A percentile compares a stretch with the other conserved stretches of the same genome.
Evolutionary conservation across 2,329 filamentous ascomycete genomes (phyloP).

Genomic region (Xylaria sp.): DNA sequence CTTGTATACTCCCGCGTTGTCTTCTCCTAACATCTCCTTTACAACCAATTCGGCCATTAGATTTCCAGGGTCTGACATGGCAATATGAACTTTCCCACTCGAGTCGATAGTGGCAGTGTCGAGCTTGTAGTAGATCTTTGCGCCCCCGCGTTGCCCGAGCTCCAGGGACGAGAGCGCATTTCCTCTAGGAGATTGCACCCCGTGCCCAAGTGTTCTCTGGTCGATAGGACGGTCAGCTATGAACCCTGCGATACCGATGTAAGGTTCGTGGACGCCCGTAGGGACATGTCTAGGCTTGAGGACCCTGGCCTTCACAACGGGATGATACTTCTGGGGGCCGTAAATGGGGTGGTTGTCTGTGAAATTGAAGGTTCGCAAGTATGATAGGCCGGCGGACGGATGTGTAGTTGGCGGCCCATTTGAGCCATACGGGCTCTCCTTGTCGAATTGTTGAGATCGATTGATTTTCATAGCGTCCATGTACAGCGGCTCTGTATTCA

Average conservation of each 20-base stretch:
- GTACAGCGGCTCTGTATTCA: conserved; percentile 43
- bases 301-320: conserved; percentile 58
- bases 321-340: conserved; percentile 59
- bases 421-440: conserved; percentile 52
- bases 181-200: background rate
- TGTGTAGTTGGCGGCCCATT: conserved; percentile 65
- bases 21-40: conserved; percentile 51
- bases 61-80: conserved; percentile 46
- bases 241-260: conserved; percentile 62
- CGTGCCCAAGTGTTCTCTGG: background rate
- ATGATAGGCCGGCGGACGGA: conserved; percentile 67
- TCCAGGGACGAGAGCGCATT: conserved; percentile 47
- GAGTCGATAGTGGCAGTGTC: conserved; percentile 57
- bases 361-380: conserved; percentile 60
- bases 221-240: conserved; percentile 44
- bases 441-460: conserved; percentile 34
- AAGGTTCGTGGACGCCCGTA: conserved; percentile 42
- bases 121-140: conserved; percentile 60
- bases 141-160: conserved; percentile 55
- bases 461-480: conserved; percentile 32
- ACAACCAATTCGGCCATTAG: conserved; percentile 50
- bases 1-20: conserved; percentile 31
- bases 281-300: conserved; percentile 48
- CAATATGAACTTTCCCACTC: conserved; percentile 54
- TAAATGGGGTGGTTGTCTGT: conserved; percentile 66